Evolutionary conservation across 2,329 filamentous ascomycete species (phyloP).

Genomic region (Hymenoscyphus occultus): DNA sequence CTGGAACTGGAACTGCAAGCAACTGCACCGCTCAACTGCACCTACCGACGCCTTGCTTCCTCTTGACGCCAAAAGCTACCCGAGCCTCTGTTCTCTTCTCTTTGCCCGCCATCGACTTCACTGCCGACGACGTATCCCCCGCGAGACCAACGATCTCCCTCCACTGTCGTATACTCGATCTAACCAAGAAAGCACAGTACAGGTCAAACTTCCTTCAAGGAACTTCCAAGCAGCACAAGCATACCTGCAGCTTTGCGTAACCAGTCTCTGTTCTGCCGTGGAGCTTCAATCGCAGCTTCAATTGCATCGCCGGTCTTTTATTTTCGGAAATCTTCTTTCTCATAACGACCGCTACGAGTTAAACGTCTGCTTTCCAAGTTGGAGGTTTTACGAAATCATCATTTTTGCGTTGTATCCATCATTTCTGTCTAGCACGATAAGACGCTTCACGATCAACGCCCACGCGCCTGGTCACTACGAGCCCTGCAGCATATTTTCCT

Average conservation of each 20-base stretch:
- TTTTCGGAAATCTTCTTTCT: constrained; percentile 30
- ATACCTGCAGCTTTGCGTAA: constrained; percentile 38
- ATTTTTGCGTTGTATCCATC: constrained; percentile 31
- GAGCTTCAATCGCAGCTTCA: constrained; percentile 36
- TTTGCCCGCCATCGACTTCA: constrained; percentile 1
- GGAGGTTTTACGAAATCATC: constrained; percentile 32
- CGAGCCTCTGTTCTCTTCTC: constrained; percentile 9
- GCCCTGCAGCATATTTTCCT: constrained; percentile 3
- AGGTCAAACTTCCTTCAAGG: constrained; percentile 32
- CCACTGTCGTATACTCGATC: constrained; percentile 31
- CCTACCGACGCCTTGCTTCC: constrained; percentile 10
- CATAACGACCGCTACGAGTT: constrained; percentile 45
- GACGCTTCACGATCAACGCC: constrained; percentile 12
- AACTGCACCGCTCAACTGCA: constrained; percentile 9
- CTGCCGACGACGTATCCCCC: constrained; percentile 19
- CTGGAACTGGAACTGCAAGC: constrained; percentile 16
- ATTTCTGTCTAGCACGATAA: constrained; percentile 29
- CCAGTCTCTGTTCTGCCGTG: constrained; percentile 33
- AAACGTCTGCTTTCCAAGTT: constrained; percentile 39
- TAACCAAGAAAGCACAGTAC: constrained; percentile 24
- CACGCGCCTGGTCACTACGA: constrained; percentile 2
- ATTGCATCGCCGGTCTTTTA: constrained; percentile 36
- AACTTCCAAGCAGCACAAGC: constrained; percentile 37
- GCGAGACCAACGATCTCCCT: constrained; percentile 32
- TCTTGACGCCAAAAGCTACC: constrained; percentile 1